Base-by-base conservation (phyloP, 192 early-diverging fungal genomes). In the Coemansia sp. region DNA sequence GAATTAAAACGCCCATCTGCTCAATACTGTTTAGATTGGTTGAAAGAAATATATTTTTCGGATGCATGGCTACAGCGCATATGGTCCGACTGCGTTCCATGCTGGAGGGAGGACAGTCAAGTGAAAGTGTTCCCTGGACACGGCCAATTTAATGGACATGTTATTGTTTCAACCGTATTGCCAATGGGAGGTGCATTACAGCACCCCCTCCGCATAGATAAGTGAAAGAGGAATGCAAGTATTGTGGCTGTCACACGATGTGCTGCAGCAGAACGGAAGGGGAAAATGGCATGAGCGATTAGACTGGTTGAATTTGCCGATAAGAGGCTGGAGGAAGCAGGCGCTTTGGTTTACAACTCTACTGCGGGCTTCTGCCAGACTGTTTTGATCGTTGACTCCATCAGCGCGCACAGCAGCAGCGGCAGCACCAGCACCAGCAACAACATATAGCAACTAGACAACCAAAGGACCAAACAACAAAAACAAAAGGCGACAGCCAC, bases 241-340 rank as follows among this genome's bases (percentile, higher is more conserved):
- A 39, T 32, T 41, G 57, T 39, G 57, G 57, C n/a, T 13, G 57
- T 59, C 57, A 59, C 57, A 59, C 57, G 57, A 59, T 59, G 39
- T 9, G 57, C 32, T 32, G 32, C 32, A 32, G 32, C 57, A 59
- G 57, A 9, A 26, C n/a, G 2, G 38, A 7, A 59, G 57, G 39
- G 15, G 4, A 32, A 32, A 16, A 59, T 9, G 5, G 38, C 15
- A 41, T 41, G 38, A 6, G n/a, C 2, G 32, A 11, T n/a, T 19
- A 7, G 21, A 23, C 26, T 54, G 57, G 39, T 16, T n/a, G 39
- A 38, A 16, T 59, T 6, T 3, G 39, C 15, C 32, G 57, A 59
- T 15, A 59, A 59, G 39, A 41, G n/a, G 21, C 21, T n/a, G 21
- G 9, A 53, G 52, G 52, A 2, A 53, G n/a, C 11, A 48, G 1